These are phyloP conservation scores for Peltaster fructicola DNA, from an alignment of 2,329 filamentous ascomycete species.

Conservation along the genomic window DNA sequence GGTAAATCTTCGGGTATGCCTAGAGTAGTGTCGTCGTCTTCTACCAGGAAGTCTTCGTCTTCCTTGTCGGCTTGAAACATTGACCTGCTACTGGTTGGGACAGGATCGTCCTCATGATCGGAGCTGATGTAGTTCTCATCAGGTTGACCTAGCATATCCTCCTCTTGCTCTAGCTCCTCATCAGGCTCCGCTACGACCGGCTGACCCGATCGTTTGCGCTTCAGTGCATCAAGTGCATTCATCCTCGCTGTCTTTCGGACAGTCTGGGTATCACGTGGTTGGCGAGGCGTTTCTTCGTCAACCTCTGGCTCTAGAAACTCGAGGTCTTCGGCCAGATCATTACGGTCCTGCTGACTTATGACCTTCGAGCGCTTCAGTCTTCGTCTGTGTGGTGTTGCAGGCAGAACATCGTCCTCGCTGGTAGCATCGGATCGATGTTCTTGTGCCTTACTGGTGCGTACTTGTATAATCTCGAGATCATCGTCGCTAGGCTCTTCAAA, in stretches of 20 bases:
- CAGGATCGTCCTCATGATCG: constrained; percentile 13
- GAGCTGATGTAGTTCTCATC: constrained; percentile 14
- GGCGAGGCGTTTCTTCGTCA: constrained; percentile 10
- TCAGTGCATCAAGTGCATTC: constrained; percentile 26
- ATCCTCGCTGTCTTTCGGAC: constrained; percentile 21
- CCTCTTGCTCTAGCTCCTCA: constrained; percentile 8
- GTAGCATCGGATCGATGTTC: constrained; percentile 6
- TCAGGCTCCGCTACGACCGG: constrained; percentile 8
- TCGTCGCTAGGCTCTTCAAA: constrained; percentile 13
- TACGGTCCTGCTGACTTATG: constrained; percentile 18
- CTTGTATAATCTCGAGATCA: constrained; percentile 12
- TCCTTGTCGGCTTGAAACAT: constrained; percentile 33
- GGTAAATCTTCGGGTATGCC: constrained; percentile 44
- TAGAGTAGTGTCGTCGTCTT: constrained; percentile 38
- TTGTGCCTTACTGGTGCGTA: background rate
- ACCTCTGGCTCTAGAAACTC: constrained; percentile 22
- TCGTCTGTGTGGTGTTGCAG: constrained; percentile 11
- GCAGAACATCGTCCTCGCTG: constrained; percentile 9
- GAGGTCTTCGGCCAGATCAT: constrained; percentile 29
- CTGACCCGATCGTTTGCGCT: constrained; percentile 22
- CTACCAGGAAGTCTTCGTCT: constrained; percentile 46
- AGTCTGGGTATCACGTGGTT: constrained; percentile 13
- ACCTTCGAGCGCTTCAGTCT: constrained; percentile 8
- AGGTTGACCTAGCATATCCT: constrained; percentile 13
- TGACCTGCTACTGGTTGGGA: constrained; percentile 18